phyloP scores from a whole-genome alignment of 225 moss, liverwort and hornwort species.

The Physcomitrium patens region DNA sequence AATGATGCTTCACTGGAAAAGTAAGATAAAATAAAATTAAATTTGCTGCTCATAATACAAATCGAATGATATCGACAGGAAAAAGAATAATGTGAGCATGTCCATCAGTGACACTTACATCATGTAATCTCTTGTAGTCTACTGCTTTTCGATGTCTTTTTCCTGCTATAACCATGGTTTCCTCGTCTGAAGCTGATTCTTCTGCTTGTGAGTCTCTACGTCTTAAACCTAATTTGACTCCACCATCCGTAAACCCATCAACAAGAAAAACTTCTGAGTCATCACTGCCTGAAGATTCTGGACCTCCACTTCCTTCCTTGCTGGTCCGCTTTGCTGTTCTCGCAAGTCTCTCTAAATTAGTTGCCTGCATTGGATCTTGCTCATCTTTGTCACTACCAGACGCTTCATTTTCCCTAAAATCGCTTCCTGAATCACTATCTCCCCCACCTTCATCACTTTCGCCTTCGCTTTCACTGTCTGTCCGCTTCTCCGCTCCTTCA shows the following conservation, averaged over 20 bases:
- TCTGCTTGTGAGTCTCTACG: constrained; percentile 47
- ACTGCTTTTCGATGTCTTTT: constrained; percentile 89
- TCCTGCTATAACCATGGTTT: constrained; percentile 64
- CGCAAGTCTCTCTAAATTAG: constrained; percentile 24
- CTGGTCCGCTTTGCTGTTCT: constrained; percentile 30
- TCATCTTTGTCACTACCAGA: constrained; percentile 56
- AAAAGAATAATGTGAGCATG: constrained; percentile 12
- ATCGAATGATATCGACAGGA: constrained; percentile 13
- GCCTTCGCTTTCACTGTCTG: constrained; percentile 49
- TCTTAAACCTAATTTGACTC: constrained; percentile 32
- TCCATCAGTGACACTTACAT: constrained; percentile 52
- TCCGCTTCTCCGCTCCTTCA: constrained; percentile 53
- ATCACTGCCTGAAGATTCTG: constrained; percentile 36
- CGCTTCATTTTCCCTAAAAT: constrained; percentile 47
- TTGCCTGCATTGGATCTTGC: constrained; percentile 34
- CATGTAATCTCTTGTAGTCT: constrained; percentile 91
- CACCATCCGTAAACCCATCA: constrained; percentile 45
- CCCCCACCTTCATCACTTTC: constrained; percentile 46
- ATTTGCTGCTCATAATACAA: constrained; percentile 1
- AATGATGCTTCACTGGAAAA: neutral
- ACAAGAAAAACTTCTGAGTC: constrained; percentile 57
- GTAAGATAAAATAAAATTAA: neutral
- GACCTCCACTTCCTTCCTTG: constrained; percentile 42
- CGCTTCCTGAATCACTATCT: constrained; percentile 55
- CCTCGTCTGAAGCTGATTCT: constrained; percentile 62